Conservation (phyloP, 2,329 filamentous ascomycete genomes). For the Neonectria ditissima region DNA sequence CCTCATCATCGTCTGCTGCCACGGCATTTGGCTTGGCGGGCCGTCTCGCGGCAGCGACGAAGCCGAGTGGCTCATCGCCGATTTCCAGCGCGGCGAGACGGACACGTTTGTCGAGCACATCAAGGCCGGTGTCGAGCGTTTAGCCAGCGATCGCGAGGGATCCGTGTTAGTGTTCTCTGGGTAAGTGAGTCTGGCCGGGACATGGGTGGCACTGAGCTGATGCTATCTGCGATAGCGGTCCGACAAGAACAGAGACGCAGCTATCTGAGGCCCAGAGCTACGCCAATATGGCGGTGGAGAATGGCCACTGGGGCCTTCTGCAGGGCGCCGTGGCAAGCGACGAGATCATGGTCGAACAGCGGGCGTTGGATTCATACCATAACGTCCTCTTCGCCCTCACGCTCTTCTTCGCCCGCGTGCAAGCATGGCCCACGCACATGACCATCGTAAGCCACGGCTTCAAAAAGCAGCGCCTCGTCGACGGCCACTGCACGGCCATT, state of each 20-base stretch:
- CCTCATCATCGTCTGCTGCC: conserved; percentile 85
- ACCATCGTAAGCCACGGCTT: conserved; percentile 78
- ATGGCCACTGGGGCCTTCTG: conserved; percentile 60
- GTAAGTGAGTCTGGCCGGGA: conserved; percentile 53
- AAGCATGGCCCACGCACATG: conserved; percentile 66
- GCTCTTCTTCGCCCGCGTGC: conserved; percentile 56
- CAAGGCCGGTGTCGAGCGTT: conserved; percentile 68
- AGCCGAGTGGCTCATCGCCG: conserved; percentile 77
- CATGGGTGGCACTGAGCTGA: not conserved
- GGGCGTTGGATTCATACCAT: conserved; percentile 86
- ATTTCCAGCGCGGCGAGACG: conserved; percentile 83
- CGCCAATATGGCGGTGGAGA: conserved; percentile 61
- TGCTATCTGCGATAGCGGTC: conserved; percentile 58
- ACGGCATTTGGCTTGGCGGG: conserved; percentile 80
- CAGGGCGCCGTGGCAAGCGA: conserved; percentile 21
- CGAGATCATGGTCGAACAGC: conserved; percentile 70
- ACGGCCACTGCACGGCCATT: conserved; percentile 74
- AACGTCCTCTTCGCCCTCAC: conserved; percentile 83
- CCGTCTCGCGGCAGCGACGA: conserved; percentile 64
- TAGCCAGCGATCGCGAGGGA: conserved; percentile 57
- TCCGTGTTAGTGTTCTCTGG: conserved; percentile 79
- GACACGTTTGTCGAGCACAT: conserved; percentile 84
- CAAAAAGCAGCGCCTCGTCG: conserved; percentile 72
- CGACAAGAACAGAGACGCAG: conserved; percentile 68
- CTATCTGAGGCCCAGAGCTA: conserved; percentile 75